Conservation (phyloP, 345 rosid species). For the Abelmoschus esculentus region DNA sequence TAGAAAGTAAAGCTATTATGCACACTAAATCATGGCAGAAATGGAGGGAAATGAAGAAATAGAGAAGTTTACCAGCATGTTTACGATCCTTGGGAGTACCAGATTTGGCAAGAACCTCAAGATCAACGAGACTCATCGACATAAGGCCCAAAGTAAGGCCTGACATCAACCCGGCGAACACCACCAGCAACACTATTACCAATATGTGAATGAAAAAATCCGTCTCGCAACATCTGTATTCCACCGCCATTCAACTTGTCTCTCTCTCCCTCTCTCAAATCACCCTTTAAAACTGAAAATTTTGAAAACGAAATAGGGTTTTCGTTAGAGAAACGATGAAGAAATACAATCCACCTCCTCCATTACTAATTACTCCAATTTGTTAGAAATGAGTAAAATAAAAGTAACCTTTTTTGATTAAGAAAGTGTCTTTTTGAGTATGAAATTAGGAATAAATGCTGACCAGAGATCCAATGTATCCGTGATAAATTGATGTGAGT, state of each 20-base stretch:
- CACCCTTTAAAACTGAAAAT: conserved; percentile 20
- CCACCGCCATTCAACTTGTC: conserved; percentile 47
- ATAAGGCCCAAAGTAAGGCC: conserved; percentile 94
- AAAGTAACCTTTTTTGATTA: not conserved
- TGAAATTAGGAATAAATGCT: too few relatives aligned
- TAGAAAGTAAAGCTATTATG: not conserved
- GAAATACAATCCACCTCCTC: not conserved
- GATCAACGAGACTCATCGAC: conserved; percentile 97
- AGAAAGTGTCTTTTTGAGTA: not conserved
- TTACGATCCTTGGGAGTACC: conserved; percentile 69
- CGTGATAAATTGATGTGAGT: not conserved
- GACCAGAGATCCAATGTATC: not conserved
- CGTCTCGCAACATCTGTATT: conserved; percentile 47
- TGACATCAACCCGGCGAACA: conserved; percentile 95
- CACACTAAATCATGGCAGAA: not conserved
- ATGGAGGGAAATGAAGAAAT: not conserved
- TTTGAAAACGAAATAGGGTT: not conserved
- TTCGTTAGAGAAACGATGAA: not conserved
- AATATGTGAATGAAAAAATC: conserved; percentile 54
- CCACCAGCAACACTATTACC: conserved; percentile 46
- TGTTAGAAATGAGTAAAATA: not conserved
- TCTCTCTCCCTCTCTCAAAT: too few relatives aligned
- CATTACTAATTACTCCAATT: not conserved
- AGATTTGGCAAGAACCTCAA: conserved; percentile 89
- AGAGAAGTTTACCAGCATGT: conserved; percentile 50